A percentile compares a stretch with the other conserved stretches of the same genome.
Conservation (phyloP, 169 alveolate genomes). For the Plasmodium coatneyi region DNA sequence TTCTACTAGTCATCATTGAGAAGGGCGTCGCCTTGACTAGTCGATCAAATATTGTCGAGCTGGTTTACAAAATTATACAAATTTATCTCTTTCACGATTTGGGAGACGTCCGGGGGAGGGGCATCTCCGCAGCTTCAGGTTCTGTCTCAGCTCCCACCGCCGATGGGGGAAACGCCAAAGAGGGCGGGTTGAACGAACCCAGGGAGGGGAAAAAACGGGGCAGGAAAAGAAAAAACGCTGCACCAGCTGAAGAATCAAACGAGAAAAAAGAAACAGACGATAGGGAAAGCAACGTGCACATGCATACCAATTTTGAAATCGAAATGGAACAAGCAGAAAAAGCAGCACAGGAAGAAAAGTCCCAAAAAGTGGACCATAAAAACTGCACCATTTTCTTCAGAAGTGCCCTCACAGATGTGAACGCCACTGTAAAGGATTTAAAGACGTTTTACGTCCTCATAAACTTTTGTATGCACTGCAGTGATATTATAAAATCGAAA, state of each 20-base stretch:
- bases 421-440: conserved; percentile 38
- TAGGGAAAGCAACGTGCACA: not conserved
- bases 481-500: conserved; percentile 45
- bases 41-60: conserved; percentile 42
- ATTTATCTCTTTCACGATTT: conserved; percentile 60
- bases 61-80: conserved; percentile 29
- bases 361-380: not conserved
- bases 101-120: not conserved
- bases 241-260: not conserved
- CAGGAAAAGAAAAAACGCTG: conserved; percentile 14
- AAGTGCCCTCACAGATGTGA: conserved; percentile 36
- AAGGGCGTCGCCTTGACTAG: conserved; percentile 72
- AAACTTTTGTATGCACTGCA: conserved; percentile 64
- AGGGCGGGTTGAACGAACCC: not conserved
- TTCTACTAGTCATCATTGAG: conserved; percentile 79
- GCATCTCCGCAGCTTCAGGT: not conserved
- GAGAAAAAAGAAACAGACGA: conserved; percentile 7
- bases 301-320: not conserved
- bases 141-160: not conserved
- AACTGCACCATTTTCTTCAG: conserved; percentile 19
- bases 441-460: conserved; percentile 27
- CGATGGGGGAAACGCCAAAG: not conserved
- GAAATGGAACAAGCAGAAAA: conserved; percentile 5
- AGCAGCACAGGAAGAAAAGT: not conserved
- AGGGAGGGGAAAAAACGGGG: conserved; percentile 65